phyloP scores from a whole-genome alignment of 2,329 filamentous ascomycete species.

The Boeremia exigua region DNA sequence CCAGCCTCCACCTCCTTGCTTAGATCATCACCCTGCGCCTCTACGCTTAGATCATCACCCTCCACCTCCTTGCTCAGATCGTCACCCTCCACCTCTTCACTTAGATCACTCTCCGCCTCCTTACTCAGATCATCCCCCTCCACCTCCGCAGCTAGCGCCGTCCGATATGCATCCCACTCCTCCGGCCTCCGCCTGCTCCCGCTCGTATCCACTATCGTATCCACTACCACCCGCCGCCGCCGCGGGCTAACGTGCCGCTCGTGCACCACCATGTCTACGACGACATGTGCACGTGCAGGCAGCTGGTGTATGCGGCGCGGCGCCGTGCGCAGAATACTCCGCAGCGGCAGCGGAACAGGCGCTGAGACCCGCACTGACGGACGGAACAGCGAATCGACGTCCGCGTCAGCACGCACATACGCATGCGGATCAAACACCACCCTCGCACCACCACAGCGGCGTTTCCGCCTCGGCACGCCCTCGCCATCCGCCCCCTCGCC shows the following conservation, averaged over 20 bases:
- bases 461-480: no score
- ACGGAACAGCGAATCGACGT: background rate
- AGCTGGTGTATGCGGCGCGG: background rate
- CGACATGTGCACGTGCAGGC: background rate
- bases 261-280: background rate
- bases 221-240: background rate
- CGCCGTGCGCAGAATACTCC: background rate
- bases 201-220: background rate
- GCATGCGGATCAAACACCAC: background rate
- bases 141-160: background rate
- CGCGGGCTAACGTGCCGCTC: background rate
- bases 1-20: no score
- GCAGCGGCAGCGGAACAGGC: background rate
- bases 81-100: no score
- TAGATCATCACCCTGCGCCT: no score
- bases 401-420: background rate
- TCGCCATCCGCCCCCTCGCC: no score
- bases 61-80: no score
- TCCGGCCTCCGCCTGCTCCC: background rate
- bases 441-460: no score
- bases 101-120: background rate
- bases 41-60: background rate
- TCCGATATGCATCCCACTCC: background rate
- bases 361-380: no score
- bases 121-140: background rate